phyloP scores from a whole-genome alignment of 805 yeast genomes.

The Candida adriatica region DNA sequence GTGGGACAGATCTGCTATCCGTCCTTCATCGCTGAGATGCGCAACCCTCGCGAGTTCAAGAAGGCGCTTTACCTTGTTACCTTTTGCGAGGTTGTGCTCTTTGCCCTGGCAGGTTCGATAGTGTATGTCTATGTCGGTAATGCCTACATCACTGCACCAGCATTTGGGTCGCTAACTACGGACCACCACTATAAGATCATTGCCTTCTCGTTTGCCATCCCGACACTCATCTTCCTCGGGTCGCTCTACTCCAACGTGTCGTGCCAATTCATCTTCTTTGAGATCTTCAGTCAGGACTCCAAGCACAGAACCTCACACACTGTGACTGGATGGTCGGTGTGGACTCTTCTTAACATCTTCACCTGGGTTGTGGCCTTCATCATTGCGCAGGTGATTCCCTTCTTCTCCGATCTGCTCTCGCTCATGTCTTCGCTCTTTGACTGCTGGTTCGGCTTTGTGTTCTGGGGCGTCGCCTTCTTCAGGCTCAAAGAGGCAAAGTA shows the following conservation, averaged over 20 bases:
- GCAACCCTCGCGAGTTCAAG: conserved; percentile 47
- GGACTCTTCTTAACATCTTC: conserved; percentile 37
- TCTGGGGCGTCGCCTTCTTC: conserved; percentile 55
- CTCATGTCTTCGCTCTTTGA: conserved; percentile 57
- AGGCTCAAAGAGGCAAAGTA: conserved; percentile 33
- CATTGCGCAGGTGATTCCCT: conserved; percentile 62
- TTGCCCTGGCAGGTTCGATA: conserved; percentile 49
- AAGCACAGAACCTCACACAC: conserved; percentile 43
- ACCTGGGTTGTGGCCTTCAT: conserved; percentile 50
- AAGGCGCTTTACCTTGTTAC: conserved; percentile 51
- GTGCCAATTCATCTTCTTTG: conserved; percentile 43
- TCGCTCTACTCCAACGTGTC: conserved; percentile 48
- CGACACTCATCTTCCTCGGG: conserved; percentile 51
- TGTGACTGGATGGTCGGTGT: conserved; percentile 42
- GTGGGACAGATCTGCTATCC: conserved; percentile 62
- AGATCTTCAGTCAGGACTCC: conserved; percentile 36
- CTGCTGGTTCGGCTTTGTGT: conserved; percentile 60
- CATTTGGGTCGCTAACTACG: conserved; percentile 51
- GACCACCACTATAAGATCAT: conserved; percentile 40
- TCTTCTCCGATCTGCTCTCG: conserved; percentile 49
- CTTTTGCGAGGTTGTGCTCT: conserved; percentile 39
- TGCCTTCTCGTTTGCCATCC: conserved; percentile 55
- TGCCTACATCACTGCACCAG: conserved; percentile 50
- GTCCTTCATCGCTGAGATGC: conserved; percentile 55
- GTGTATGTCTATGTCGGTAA: conserved; percentile 53